Evolutionary conservation across 2,329 filamentous ascomycete species (phyloP).

Genomic region (Talaromyces sp.): DNA sequence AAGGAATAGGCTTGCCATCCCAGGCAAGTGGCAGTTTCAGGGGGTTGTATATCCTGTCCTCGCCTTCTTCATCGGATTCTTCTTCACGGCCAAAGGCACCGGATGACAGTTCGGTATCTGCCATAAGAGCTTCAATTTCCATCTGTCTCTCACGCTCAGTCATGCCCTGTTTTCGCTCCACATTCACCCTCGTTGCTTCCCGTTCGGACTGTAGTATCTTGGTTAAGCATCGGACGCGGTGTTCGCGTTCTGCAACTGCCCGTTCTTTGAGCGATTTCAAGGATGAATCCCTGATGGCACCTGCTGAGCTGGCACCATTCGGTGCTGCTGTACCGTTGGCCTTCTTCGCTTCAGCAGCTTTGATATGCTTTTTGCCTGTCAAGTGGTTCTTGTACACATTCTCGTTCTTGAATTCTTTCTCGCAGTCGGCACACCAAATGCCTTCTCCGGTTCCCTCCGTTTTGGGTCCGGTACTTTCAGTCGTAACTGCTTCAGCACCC

Average conservation of each 20-base stretch:
- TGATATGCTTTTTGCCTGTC: slow-evolving; percentile 86
- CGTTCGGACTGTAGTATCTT: slow-evolving; percentile 81
- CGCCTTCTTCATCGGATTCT: slow-evolving; percentile 69
- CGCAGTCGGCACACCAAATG: slow-evolving; percentile 85
- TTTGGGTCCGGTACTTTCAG: slow-evolving; percentile 41
- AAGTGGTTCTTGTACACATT: slow-evolving; percentile 91
- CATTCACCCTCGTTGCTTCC: slow-evolving; percentile 85
- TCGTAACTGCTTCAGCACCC: slow-evolving; percentile 54
- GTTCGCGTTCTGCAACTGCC: slow-evolving; percentile 84
- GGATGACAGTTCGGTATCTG: slow-evolving; percentile 48
- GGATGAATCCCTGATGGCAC: slow-evolving; percentile 23
- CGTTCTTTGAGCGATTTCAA: slow-evolving; percentile 70
- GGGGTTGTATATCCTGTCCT: slow-evolving; percentile 93
- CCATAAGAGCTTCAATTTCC: slow-evolving; percentile 83
- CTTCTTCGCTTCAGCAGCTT: slow-evolving; percentile 66
- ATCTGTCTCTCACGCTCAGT: slow-evolving; percentile 92
- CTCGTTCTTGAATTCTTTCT: slow-evolving; percentile 92
- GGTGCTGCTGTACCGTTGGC: slow-evolving; percentile 39
- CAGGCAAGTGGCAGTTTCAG: slow-evolving; percentile 92
- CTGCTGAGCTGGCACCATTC: slow-evolving; percentile 25
- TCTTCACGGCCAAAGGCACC: slow-evolving; percentile 43
- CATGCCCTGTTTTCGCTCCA: slow-evolving; percentile 96
- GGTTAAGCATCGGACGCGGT: slow-evolving; percentile 73
- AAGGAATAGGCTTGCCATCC: slow-evolving; percentile 98
- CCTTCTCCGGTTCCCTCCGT: slow-evolving; percentile 62